Percentiles rank a stretch among this genome's conserved stretches.
phyloP scores from a whole-genome alignment of 768 basidiomycete genomes.

The Mycena vulgaris region DNA sequence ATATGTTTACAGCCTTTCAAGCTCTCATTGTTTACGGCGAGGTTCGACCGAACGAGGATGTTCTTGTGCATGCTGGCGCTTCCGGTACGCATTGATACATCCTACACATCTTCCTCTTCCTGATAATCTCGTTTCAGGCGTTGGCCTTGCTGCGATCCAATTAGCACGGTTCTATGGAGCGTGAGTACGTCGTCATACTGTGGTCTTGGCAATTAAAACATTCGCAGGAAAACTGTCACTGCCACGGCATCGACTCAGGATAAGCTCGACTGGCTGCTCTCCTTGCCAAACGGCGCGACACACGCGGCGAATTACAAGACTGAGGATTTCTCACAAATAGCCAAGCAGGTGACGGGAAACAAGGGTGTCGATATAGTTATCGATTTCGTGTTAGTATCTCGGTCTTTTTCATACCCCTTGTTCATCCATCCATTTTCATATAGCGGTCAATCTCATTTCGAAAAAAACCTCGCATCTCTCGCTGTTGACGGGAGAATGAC shows the following conservation, averaged over 20 bases:
- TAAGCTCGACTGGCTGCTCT: slow-evolving; percentile 84
- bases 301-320: slow-evolving; percentile 89
- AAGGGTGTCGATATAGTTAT: slow-evolving; percentile 88
- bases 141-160: slow-evolving; percentile 91
- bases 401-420: background rate
- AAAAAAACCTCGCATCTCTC: slow-evolving; percentile 78
- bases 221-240: slow-evolving; percentile 74
- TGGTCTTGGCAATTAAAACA: slow-evolving; percentile 12
- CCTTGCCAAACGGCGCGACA: slow-evolving; percentile 78
- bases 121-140: slow-evolving; percentile 54
- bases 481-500: slow-evolving; percentile 85
- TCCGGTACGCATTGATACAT: slow-evolving; percentile 59
- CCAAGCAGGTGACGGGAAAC: slow-evolving; percentile 75
- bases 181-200: slow-evolving; percentile 62
- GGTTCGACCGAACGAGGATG: slow-evolving; percentile 78
- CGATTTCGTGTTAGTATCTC: slow-evolving; percentile 72
- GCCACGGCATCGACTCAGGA: slow-evolving; percentile 90
- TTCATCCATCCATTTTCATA: background rate
- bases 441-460: slow-evolving; percentile 77
- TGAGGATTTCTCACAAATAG: slow-evolving; percentile 82
- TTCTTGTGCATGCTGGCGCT: slow-evolving; percentile 92
- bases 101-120: background rate
- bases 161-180: slow-evolving; percentile 82
- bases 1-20: slow-evolving; percentile 58
- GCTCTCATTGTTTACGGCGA: slow-evolving; percentile 75